phyloP scores from a whole-genome alignment of 345 rosid species.

The Bruguiera parviflora region DNA sequence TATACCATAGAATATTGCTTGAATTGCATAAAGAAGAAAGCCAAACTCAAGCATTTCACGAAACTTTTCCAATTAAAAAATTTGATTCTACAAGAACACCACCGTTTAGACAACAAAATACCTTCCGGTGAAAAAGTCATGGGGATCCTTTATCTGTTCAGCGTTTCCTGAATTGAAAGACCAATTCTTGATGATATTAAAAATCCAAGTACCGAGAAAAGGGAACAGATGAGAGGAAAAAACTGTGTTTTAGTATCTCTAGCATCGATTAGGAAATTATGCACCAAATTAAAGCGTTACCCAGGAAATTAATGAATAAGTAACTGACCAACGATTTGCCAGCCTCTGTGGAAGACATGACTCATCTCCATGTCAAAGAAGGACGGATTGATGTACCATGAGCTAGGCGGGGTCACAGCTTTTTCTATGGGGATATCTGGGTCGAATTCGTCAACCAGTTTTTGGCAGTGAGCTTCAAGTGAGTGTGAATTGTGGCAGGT shows the following conservation, averaged over 20 bases:
- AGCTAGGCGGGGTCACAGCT: conserved; percentile 74
- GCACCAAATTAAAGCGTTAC: too few species aligned
- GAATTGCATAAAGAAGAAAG: background rate
- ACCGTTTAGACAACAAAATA: conserved; percentile 5
- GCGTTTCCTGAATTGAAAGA: conserved; percentile 43
- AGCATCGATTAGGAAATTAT: too few species aligned
- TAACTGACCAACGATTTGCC: conserved; percentile 80
- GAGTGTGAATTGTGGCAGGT: background rate
- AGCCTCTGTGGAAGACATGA: conserved; percentile 70
- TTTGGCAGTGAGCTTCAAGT: background rate
- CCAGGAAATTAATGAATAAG: background rate
- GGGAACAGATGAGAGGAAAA: background rate
- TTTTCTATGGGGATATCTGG: conserved; percentile 62
- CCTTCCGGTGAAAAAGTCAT: conserved; percentile 84
- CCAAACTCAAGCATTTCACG: background rate
- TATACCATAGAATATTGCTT: background rate
- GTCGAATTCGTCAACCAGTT: conserved; percentile 47
- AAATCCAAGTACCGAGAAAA: background rate
- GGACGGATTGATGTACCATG: conserved; percentile 74
- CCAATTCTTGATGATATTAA: background rate
- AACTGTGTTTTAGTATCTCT: too few species aligned
- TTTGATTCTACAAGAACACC: background rate
- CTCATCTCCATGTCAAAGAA: conserved; percentile 57
- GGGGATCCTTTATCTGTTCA: conserved; percentile 65
- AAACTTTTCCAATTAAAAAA: background rate